phyloP scores from a whole-genome alignment of 257 asterid genomes.

The Forsythia viridissima region DNA sequence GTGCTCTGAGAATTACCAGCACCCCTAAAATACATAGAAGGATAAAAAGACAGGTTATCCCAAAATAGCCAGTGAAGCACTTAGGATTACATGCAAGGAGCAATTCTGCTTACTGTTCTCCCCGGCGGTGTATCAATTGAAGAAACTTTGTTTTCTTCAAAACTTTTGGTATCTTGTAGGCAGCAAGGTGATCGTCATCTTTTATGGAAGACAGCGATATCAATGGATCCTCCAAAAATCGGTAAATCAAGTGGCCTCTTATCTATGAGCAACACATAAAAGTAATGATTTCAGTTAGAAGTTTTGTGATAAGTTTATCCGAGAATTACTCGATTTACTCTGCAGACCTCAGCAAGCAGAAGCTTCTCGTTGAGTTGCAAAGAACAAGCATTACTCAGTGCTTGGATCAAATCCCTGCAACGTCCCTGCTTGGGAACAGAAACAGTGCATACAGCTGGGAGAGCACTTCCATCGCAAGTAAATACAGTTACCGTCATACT shows the following conservation, averaged over 20 bases:
- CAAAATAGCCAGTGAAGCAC: conserved; percentile 6
- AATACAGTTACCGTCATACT: conserved; percentile 92
- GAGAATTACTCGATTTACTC: conserved; percentile 23
- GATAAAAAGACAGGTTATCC: conserved; percentile 14
- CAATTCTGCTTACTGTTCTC: conserved; percentile 67
- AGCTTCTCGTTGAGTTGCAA: conserved; percentile 84
- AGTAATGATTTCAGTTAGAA: conserved; percentile 18
- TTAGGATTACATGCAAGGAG: conserved; percentile 12
- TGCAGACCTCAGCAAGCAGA: conserved; percentile 91
- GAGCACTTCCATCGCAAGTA: conserved; percentile 93
- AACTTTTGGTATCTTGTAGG: conserved; percentile 82
- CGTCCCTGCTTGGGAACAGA: conserved; percentile 96
- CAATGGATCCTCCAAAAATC: conserved; percentile 90
- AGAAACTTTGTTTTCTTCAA: conserved; percentile 78
- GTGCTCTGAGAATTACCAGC: conserved; percentile 68
- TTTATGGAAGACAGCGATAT: conserved; percentile 70
- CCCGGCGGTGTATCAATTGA: conserved; percentile 93
- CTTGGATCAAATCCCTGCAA: conserved; percentile 88
- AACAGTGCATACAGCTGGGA: conserved; percentile 82
- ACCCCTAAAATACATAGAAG: conserved; percentile 54
- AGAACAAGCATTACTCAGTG: conserved; percentile 77
- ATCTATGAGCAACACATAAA: conserved; percentile 53
- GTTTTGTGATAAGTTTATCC: neutral
- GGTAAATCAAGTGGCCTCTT: conserved; percentile 87
- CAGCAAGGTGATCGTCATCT: conserved; percentile 96